Base-by-base conservation (phyloP, 805 yeast genomes). In the Myxozyma vanderwaltii region DNA sequence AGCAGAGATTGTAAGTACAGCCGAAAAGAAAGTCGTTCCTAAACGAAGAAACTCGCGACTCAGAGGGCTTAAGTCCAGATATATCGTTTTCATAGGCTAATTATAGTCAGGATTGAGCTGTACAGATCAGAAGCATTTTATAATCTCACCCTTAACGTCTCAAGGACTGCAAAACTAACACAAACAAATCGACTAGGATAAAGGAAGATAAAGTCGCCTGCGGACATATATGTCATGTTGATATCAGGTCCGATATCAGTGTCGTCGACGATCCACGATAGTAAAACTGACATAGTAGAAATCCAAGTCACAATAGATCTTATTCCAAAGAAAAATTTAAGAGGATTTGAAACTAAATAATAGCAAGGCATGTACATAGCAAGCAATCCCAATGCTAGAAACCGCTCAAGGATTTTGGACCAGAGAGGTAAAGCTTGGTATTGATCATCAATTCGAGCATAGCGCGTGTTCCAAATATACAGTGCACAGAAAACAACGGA, bases 391-490 rank as follows among this genome's bases (percentile, higher is more conserved):
- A 33, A n/a, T 5, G 56, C 60, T 15, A 56, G 46, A 12, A 45
- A 24, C 8, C 56, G 60, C 21, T 56, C 60, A 21, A 24, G n/a
- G 19, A 33, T 38, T 36, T 56, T 56, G 35, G 51, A 35, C 51
- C 40, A 35, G 10, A 39, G 36, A 13, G 60, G 60, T 13, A 56
- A 49, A 10, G 60, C 51, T 45, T 56, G 60, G 26, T 44, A 47
- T 17, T 10, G 40, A 33, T 27, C 45, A 21, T 50, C 36, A 36
- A 44, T 24, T 33, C 46, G 39, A 17, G 60, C 56, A 26, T 51
- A 56, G 4, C 60, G 51, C 21, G 56, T 56, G 36, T 56, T 56
- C 52, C 56, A 56, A 39, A 50, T 31, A 44, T 51, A 56, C 21
- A 56, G 33, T 1, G 44, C 15, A 17, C 56, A 50, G 35, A 56